These are phyloP conservation scores for Parascedosporium putredinis DNA, from an alignment of 2,329 filamentous ascomycete species.

Conservation along the genomic window DNA sequence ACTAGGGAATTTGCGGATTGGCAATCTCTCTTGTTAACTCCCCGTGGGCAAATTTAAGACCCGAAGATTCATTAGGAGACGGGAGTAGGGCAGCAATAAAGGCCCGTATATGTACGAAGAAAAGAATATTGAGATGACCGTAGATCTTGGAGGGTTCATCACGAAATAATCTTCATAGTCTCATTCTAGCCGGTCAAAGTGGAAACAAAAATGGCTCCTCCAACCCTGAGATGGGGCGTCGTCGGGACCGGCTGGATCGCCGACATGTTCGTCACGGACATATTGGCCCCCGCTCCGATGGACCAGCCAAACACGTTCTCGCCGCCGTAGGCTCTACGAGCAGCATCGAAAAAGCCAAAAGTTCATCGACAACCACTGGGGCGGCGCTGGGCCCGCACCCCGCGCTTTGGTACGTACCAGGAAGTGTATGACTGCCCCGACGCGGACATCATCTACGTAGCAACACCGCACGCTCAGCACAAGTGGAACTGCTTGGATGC, in stretches of 20 bases:
- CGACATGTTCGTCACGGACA: slow-evolving; percentile 27
- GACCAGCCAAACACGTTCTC: slow-evolving; percentile 27
- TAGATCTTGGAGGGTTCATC: too few species aligned
- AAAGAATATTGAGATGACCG: too few species aligned
- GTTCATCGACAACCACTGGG: not conserved
- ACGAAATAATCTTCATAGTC: too few species aligned
- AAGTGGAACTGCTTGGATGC: slow-evolving; percentile 23
- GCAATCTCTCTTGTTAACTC: too few species aligned
- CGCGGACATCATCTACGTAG: slow-evolving; percentile 26
- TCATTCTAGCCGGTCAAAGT: too few species aligned
- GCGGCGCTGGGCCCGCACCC: not conserved
- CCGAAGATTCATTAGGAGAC: too few species aligned
- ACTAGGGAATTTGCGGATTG: too few species aligned
- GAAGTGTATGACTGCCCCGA: slow-evolving; percentile 20
- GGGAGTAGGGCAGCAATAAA: too few species aligned
- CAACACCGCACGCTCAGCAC: slow-evolving; percentile 24
- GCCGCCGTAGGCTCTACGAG: slow-evolving; percentile 31
- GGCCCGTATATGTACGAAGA: too few species aligned
- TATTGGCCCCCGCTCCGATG: slow-evolving; percentile 22
- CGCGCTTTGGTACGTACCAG: slow-evolving; percentile 17
- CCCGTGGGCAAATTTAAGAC: too few species aligned
- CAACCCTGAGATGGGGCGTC: too few species aligned
- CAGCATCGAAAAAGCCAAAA: slow-evolving; percentile 20
- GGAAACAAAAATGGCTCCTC: too few species aligned
- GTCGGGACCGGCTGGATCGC: slow-evolving; percentile 6